Evolutionary conservation across 2,329 filamentous ascomycete species (phyloP).

Genomic region (Venturiaceae sp.): DNA sequence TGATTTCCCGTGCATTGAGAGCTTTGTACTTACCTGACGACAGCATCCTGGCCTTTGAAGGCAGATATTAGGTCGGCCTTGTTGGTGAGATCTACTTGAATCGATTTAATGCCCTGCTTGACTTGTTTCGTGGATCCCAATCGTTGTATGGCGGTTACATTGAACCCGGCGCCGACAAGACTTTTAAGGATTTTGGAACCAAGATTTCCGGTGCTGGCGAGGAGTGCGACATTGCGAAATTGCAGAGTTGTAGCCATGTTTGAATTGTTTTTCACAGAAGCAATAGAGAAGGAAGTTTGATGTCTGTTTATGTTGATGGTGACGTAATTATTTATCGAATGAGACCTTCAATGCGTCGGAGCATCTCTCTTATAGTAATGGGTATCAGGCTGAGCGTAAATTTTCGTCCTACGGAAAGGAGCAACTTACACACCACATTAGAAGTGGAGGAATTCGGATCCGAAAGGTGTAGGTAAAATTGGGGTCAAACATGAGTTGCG

Average conservation of each 20-base stretch:
- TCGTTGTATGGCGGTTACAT: constrained; percentile 4
- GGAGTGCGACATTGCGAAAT: neutral
- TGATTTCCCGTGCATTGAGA: neutral
- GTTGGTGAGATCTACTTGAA: constrained; percentile 2
- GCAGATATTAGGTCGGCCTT: constrained; percentile 1
- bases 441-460: too few relatives aligned
- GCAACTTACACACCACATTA: too few relatives aligned
- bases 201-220: constrained; percentile 4
- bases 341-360: too few relatives aligned
- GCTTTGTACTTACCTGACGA: neutral
- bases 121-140: neutral
- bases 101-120: neutral
- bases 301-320: too few relatives aligned
- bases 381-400: too few relatives aligned
- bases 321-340: too few relatives aligned
- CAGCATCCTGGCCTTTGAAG: constrained; percentile 6
- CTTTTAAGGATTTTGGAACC: constrained; percentile 5
- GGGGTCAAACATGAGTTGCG: too few relatives aligned
- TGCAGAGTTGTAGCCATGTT: neutral
- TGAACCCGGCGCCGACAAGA: neutral
- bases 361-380: too few relatives aligned
- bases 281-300: neutral
- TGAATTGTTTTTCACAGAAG: neutral
- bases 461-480: too few relatives aligned
- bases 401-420: too few relatives aligned